phyloP scores from a whole-genome alignment of 108 stramenopile species.

The Schizochytrium sp. region DNA sequence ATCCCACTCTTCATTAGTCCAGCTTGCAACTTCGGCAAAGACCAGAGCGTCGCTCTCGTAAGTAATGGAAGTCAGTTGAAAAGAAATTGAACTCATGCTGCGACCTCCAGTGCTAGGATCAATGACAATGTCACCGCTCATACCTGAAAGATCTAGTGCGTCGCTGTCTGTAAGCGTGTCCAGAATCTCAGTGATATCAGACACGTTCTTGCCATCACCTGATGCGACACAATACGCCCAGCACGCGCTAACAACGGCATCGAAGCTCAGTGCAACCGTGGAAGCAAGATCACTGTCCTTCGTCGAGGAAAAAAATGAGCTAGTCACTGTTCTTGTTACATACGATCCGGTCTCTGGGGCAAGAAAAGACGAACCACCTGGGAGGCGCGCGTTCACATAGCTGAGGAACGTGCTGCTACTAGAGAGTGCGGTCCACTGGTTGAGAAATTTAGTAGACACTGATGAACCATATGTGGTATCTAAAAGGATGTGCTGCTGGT shows the following conservation, averaged over 20 bases:
- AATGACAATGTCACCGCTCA: too few relatives aligned
- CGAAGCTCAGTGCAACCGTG: background rate
- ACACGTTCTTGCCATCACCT: too few relatives aligned
- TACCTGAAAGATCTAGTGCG: too few relatives aligned
- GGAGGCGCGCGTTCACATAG: background rate
- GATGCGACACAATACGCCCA: background rate
- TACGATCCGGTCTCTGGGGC: background rate
- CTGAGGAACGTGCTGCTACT: background rate
- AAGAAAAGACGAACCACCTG: slow-evolving; percentile 7
- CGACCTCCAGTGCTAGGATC: too few relatives aligned
- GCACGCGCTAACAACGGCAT: slow-evolving; percentile 8
- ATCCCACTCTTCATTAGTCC: background rate
- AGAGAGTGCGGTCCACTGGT: background rate
- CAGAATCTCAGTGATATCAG: too few relatives aligned
- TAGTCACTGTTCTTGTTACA: background rate
- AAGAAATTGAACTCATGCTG: too few relatives aligned
- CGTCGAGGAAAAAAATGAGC: background rate
- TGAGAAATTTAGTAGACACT: background rate
- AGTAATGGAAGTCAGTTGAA: background rate
- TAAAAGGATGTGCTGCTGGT: background rate
- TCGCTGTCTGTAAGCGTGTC: too few relatives aligned
- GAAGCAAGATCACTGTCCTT: too few relatives aligned
- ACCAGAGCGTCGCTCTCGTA: background rate
- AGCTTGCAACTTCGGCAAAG: background rate
- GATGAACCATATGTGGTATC: background rate